A percentile compares a stretch with the other conserved stretches of the same genome.
Conservation (phyloP, 805 yeast species). For the Schwanniomyces vanrijiae region DNA sequence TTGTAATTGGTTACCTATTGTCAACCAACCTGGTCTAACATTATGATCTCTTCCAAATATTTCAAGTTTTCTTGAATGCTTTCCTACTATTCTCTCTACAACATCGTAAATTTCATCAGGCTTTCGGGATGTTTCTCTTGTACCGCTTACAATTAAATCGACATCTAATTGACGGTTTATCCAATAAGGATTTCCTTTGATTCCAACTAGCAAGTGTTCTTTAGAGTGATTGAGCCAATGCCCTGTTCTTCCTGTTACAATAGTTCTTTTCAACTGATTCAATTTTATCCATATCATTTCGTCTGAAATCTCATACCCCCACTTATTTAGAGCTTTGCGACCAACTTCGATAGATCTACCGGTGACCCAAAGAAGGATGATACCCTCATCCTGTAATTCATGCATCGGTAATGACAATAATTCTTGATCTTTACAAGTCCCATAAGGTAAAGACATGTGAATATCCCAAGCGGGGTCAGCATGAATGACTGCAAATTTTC, state of each 20-base stretch:
- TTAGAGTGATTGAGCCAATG: conserved; percentile 97
- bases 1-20: conserved; percentile 76
- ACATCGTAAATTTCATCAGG: conserved; percentile 89
- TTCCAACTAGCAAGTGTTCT: conserved; percentile 83
- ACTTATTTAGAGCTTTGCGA: conserved; percentile 64
- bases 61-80: conserved; percentile 75
- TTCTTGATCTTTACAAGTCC: conserved; percentile 77
- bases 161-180: conserved; percentile 63
- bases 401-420: conserved; percentile 64
- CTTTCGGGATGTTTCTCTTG: conserved; percentile 86
- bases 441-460: conserved; percentile 82
- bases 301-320: conserved; percentile 82
- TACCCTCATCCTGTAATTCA: conserved; percentile 77
- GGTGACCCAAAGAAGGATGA: conserved; percentile 88
- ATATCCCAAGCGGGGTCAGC: conserved; percentile 98
- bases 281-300: conserved; percentile 91
- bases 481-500: conserved; percentile 77
- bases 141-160: conserved; percentile 76
- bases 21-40: conserved; percentile 87
- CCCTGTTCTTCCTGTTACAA: conserved; percentile 94
- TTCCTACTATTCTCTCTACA: conserved; percentile 81
- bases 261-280: conserved; percentile 83
- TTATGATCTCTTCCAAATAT: conserved; percentile 88
- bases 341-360: conserved; percentile 93
- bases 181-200: conserved; percentile 81